Percentiles rank a stretch among this genome's conserved stretches.
phyloP scores from a whole-genome alignment of 805 yeast species.

The Maudiozyma saulgeensis region DNA sequence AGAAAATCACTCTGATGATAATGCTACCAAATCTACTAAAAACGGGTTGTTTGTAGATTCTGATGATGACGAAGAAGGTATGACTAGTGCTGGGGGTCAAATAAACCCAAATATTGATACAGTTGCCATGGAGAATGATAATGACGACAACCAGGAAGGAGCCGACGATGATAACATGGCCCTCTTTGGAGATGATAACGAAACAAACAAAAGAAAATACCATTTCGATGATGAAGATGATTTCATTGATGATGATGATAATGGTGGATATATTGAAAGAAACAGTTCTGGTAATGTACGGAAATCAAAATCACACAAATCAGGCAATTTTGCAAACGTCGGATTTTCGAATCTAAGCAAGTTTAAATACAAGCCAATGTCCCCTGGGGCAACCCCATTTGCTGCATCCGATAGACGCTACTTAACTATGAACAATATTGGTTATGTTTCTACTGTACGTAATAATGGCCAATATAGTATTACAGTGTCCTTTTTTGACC shows the following conservation, averaged over 20 bases:
- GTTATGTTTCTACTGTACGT: conserved; percentile 72
- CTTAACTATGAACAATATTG: conserved; percentile 68
- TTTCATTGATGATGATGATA: conserved; percentile 58
- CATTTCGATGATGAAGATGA: conserved; percentile 32
- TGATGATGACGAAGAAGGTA: conserved; percentile 9
- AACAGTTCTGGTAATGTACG: neutral
- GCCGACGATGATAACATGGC: conserved; percentile 10
- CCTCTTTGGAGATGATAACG: conserved; percentile 20
- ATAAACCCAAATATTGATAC: conserved; percentile 15
- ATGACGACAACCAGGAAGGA: conserved; percentile 4
- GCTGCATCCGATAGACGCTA: conserved; percentile 54
- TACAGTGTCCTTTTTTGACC: conserved; percentile 83
- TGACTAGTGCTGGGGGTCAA: conserved; percentile 11
- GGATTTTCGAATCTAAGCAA: neutral
- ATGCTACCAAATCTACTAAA: conserved; percentile 5
- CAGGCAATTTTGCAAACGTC: neutral
- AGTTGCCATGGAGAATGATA: conserved; percentile 10
- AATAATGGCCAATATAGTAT: conserved; percentile 52
- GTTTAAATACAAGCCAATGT: conserved; percentile 48
- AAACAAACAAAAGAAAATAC: conserved; percentile 16
- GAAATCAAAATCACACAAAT: conserved; percentile 2
- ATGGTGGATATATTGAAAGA: conserved; percentile 34
- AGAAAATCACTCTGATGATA: neutral
- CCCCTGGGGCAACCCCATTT: conserved; percentile 89
- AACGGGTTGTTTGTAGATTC: conserved; percentile 26